These are phyloP conservation scores for Pythium brassicae DNA, from an alignment of 352 stramenopile genomes.

Conservation along the genomic window DNA sequence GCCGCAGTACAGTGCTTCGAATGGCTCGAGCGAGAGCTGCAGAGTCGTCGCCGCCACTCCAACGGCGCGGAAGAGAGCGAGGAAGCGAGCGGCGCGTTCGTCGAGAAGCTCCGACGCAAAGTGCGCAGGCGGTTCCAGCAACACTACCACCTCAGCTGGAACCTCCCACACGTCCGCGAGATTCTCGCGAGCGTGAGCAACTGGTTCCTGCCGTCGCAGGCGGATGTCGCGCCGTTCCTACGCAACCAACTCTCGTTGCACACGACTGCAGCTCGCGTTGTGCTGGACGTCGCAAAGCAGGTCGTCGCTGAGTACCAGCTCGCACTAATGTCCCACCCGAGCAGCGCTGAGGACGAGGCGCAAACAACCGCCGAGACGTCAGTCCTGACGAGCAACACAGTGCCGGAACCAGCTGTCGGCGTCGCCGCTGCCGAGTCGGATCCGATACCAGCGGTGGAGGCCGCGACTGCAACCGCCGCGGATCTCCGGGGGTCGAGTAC, in stretches of 20 bases:
- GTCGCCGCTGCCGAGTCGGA: background rate
- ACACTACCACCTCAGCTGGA: conserved; percentile 63
- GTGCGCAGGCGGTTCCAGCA: conserved; percentile 66
- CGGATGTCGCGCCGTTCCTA: conserved; percentile 60
- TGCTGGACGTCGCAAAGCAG: conserved; percentile 32
- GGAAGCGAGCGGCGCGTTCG: background rate
- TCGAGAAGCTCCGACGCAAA: conserved; percentile 20
- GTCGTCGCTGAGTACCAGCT: conserved; percentile 57
- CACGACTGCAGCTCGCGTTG: background rate
- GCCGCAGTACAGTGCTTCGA: conserved; percentile 55
- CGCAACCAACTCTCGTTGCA: conserved; percentile 16
- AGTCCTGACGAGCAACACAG: background rate
- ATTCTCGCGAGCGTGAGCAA: conserved; percentile 58
- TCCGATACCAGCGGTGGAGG: background rate
- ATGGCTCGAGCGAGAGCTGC: conserved; percentile 42
- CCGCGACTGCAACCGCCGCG: background rate
- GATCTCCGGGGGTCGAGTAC: background rate
- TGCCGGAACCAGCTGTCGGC: background rate
- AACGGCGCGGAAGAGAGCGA: background rate
- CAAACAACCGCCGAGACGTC: background rate
- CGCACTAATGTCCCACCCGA: conserved; percentile 25
- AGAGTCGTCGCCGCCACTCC: conserved; percentile 6
- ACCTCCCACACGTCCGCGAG: conserved; percentile 57
- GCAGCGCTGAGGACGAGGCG: background rate
- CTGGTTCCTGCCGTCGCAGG: conserved; percentile 55